Conservation (phyloP, 2,329 filamentous ascomycete species). For the Talaromyces sp. region DNA sequence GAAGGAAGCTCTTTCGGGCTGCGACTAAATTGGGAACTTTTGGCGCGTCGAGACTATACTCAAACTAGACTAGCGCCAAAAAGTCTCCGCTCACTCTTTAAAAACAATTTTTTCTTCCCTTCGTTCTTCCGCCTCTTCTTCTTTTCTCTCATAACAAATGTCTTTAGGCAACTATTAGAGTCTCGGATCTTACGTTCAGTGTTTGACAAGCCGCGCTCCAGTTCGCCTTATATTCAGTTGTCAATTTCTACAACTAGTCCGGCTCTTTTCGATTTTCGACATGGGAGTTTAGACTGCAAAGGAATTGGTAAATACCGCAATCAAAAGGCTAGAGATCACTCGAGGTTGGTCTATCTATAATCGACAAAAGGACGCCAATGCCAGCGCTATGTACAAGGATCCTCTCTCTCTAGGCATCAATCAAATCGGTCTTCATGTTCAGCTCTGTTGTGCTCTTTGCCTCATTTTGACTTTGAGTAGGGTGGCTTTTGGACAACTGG, state of each 20-base stretch:
- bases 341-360: background rate
- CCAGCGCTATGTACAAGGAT: background rate
- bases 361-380: background rate
- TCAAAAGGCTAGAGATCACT: background rate
- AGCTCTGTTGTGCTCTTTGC: conserved; percentile 52
- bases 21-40: conserved; percentile 25
- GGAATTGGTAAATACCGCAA: conserved; percentile 43
- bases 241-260: conserved; percentile 72
- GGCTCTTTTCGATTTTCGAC: conserved; percentile 48
- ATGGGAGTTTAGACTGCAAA: conserved; percentile 53
- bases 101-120: conserved; percentile 25
- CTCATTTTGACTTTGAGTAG: conserved; percentile 80
- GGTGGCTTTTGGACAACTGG: conserved; percentile 79
- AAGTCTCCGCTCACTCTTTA: conserved; percentile 25
- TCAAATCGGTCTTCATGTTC: background rate
- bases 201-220: conserved; percentile 92
- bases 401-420: background rate
- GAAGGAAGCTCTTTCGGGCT: conserved; percentile 16
- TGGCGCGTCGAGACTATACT: conserved; percentile 34
- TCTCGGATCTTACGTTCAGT: conserved; percentile 95
- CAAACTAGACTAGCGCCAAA: conserved; percentile 29
- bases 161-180: conserved; percentile 94
- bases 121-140: conserved; percentile 40
- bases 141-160: conserved; percentile 53
- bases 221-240: conserved; percentile 80